Conservation (phyloP, 129 eudicot species). For the Flaveria linearis region DNA sequence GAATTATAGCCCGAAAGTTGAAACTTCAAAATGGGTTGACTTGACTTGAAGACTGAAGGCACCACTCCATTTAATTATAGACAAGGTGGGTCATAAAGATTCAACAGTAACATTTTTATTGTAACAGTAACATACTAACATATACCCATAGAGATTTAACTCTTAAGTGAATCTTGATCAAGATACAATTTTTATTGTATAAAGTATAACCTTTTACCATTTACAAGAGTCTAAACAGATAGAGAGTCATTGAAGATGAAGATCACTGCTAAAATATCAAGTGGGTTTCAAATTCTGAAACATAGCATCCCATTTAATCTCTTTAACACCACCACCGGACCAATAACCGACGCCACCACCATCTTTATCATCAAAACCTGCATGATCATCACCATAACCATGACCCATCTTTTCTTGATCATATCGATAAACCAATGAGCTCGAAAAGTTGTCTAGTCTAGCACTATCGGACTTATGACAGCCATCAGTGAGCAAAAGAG, state of each 20-base stretch:
- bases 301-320: conserved; percentile 90
- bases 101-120: neutral
- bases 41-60: neutral
- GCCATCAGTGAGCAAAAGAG: conserved; percentile 74
- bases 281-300: conserved; percentile 92
- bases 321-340: conserved; percentile 53
- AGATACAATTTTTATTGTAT: conserved; percentile 14
- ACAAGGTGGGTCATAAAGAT: neutral
- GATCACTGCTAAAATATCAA: conserved; percentile 19
- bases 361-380: conserved; percentile 43
- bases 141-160: neutral
- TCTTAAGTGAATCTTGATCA: conserved; percentile 4
- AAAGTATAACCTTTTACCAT: conserved; percentile 5
- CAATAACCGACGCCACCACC: conserved; percentile 40
- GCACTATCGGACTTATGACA: conserved; percentile 44
- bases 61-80: neutral
- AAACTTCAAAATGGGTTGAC: conserved; percentile 29
- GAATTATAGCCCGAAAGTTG: conserved; percentile 9
- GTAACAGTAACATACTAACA: neutral
- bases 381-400: conserved; percentile 40
- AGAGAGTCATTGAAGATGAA: neutral
- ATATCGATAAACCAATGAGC: conserved; percentile 47
- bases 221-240: conserved; percentile 14
- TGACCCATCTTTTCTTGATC: conserved; percentile 28
- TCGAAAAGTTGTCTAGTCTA: conserved; percentile 51